These are phyloP conservation scores for Diaporthe amygdali DNA, from an alignment of 2,329 filamentous ascomycete genomes.

Conservation along the genomic window DNA sequence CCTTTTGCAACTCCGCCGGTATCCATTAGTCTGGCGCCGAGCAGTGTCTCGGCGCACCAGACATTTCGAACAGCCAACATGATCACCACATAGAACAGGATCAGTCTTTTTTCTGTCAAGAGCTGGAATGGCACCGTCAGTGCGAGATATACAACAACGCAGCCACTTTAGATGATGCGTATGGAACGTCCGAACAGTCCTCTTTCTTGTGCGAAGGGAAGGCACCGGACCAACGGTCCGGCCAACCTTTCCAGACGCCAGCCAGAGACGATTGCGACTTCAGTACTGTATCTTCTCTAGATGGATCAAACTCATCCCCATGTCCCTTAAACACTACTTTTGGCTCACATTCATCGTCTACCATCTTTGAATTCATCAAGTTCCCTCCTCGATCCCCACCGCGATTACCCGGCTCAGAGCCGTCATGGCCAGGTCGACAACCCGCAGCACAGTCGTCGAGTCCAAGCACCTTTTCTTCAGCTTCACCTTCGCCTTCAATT, in stretches of 20 bases:
- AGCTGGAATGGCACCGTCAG: background rate
- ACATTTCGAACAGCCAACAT: background rate
- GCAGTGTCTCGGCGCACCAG: constrained; percentile 1
- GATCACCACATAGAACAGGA: constrained; percentile 14
- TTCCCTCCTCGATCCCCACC: background rate
- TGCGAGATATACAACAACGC: background rate
- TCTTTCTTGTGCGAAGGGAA: background rate
- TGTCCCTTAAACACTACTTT: background rate
- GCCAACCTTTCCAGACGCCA: background rate
- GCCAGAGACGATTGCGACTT: background rate
- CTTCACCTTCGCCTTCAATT: background rate
- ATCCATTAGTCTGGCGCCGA: constrained; percentile 1
- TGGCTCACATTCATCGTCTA: background rate
- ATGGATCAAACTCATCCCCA: background rate
- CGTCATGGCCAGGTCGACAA: background rate
- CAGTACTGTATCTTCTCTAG: background rate
- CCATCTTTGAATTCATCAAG: background rate
- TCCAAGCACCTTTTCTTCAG: background rate
- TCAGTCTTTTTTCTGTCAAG: background rate
- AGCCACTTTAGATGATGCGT: background rate
- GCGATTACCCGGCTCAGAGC: background rate
- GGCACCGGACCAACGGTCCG: background rate
- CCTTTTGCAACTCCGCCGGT: background rate
- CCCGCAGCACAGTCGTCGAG: background rate
- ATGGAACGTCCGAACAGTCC: background rate